These are phyloP conservation scores for Rhizophora mangle DNA, from an alignment of 345 rosid genomes.

Conservation along the genomic window DNA sequence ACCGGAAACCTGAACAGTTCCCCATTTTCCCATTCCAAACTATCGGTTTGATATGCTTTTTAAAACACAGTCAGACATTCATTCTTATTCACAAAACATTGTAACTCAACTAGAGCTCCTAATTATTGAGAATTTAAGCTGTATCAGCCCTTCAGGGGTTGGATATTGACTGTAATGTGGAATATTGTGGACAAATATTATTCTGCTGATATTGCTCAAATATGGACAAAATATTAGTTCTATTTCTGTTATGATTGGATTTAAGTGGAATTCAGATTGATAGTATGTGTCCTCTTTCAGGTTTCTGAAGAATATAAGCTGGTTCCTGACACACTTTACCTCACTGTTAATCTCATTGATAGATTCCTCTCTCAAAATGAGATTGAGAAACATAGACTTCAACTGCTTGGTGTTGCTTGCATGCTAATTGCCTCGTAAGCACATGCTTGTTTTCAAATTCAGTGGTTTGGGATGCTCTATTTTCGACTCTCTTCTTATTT, in stretches of 20 bases:
- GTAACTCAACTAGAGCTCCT: background rate
- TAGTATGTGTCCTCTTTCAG: constrained; percentile 38
- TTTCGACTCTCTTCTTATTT: background rate
- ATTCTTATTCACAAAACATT: too few species aligned
- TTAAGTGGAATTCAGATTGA: constrained; percentile 2
- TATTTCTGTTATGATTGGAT: background rate
- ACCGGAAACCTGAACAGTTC: too few species aligned
- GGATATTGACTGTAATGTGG: background rate
- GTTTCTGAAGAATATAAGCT: constrained; percentile 86
- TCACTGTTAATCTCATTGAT: constrained; percentile 86
- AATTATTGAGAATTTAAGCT: background rate
- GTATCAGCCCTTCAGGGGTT: background rate
- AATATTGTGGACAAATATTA: background rate
- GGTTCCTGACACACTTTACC: constrained; percentile 92
- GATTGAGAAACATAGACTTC: constrained; percentile 81
- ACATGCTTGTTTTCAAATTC: constrained; percentile 9
- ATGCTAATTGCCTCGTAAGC: constrained; percentile 98
- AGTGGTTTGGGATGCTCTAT: background rate
- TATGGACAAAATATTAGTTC: background rate
- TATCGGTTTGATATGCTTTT: too few species aligned
- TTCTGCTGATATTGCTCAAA: background rate
- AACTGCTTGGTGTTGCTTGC: constrained; percentile 90
- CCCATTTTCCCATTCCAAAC: too few species aligned
- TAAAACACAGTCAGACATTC: too few species aligned
- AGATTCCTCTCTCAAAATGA: constrained; percentile 67